phyloP scores from a whole-genome alignment of 1,139 yeast genomes.

The Yamadazyma spencermartinsiae region DNA sequence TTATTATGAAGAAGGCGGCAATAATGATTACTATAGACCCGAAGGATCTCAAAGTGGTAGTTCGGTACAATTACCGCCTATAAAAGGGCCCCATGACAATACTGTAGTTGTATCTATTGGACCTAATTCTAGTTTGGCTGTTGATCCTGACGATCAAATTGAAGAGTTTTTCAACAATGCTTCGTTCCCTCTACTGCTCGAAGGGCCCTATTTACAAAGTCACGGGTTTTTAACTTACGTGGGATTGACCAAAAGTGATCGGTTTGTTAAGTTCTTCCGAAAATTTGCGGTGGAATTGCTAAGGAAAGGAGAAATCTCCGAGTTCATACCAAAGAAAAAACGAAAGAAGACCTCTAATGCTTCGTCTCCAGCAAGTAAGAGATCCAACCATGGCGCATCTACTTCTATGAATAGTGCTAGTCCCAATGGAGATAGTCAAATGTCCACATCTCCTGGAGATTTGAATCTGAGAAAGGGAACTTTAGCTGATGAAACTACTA shows the following conservation, averaged over 20 bases:
- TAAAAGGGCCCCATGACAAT: conserved; percentile 7
- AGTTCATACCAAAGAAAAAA: conserved; percentile 24
- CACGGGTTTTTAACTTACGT: conserved; percentile 46
- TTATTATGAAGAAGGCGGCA: conserved; percentile 7
- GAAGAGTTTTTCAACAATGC: conserved; percentile 36
- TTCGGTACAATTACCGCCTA: conserved; percentile 13
- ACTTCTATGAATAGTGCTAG: conserved; percentile 7
- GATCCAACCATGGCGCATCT: conserved; percentile 7
- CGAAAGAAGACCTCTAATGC: conserved; percentile 7
- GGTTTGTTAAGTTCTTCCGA: conserved; percentile 40
- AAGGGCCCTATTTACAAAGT: conserved; percentile 42
- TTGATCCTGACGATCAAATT: conserved; percentile 38
- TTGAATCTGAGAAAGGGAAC: conserved; percentile 3
- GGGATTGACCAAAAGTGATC: conserved; percentile 45
- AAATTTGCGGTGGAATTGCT: conserved; percentile 37
- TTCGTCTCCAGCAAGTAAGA: conserved; percentile 13
- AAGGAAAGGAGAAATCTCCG: conserved; percentile 37
- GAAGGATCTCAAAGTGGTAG: neutral
- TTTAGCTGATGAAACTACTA: conserved; percentile 1
- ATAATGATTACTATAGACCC: conserved; percentile 2
- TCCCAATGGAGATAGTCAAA: conserved; percentile 4
- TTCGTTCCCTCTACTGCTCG: conserved; percentile 35
- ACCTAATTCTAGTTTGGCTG: conserved; percentile 36
- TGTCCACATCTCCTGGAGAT: conserved; percentile 2
- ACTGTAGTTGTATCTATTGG: conserved; percentile 37